Base-by-base conservation (phyloP, 768 basidiomycete species). In the Calocybe cyanea region DNA sequence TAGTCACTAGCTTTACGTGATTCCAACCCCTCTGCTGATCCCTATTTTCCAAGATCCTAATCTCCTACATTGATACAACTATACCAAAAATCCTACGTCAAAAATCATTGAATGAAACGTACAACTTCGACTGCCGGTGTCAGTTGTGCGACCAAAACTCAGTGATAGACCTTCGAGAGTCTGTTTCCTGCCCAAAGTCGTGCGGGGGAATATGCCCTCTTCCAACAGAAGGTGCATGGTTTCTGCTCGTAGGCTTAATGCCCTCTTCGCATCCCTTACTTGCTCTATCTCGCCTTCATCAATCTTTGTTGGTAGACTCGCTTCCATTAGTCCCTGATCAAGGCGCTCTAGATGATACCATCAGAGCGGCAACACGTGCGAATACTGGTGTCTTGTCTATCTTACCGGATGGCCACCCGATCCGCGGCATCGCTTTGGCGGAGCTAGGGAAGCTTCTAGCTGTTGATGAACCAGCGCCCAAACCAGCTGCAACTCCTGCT, bases 1-100 rank as follows among this genome's bases (percentile, higher is more conserved):
- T 88, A 41, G 4, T 65, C 52, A 17, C 9, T 8, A 4, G 31
- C 20, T 14, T 41, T 18, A 23, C 31, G 34, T 24, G n/a, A 23
- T 43, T 4, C 18, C 18, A 10, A 13, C 28, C 31, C 20, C 11
- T 18, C 33, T 18, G 7, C 25, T 51, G 10, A 38, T 37, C 21
- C 45, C 13, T n/a, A 36, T 41, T 25, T 30, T 23, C 5, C 30
- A 44, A 93, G 92, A 72, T 98, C 35, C 52, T 86, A 28, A 92
- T 85, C 0, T 72, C 88, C 7, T 97, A 97, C 53, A 73, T 96
- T 36, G 95, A 97, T 60, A 80, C 87, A 0, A 89, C 91, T 0
- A 67, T 87, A 2, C 86, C 92, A 0, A 66, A 63, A 8, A 46
- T 56, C 0, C 59, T 71, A 15, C 72, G 94, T 21, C 83, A 78